Evolutionary conservation across 2,329 filamentous ascomycete genomes (phyloP).

Genomic region (Esteya vermicola): DNA sequence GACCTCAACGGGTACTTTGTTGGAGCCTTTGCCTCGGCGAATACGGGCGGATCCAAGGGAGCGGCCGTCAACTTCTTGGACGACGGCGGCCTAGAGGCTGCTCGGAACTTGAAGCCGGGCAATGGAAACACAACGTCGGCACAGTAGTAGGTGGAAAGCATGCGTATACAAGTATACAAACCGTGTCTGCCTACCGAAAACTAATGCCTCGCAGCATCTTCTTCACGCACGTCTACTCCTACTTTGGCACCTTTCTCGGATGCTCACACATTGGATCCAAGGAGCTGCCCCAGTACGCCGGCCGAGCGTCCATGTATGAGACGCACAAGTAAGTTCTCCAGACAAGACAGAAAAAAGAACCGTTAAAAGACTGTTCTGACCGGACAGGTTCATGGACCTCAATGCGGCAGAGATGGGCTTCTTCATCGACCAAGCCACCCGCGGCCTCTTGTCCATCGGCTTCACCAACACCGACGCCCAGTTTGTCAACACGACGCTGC

Average conservation of each 20-base stretch:
- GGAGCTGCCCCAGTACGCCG: constrained; percentile 3
- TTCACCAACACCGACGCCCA: constrained; percentile 5
- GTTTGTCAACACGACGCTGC: constrained; percentile 6
- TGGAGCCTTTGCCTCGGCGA: constrained; percentile 4
- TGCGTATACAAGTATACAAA: too few relatives aligned
- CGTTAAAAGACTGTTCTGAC: too few relatives aligned
- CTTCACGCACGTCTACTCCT: constrained; percentile 6
- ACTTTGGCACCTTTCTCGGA: constrained; percentile 6
- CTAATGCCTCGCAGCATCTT: constrained; percentile 1
- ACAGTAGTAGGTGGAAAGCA: constrained; percentile 6
- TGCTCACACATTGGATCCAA: constrained; percentile 3
- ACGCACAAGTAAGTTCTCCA: constrained; percentile 5
- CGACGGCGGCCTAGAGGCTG: constrained; percentile 4
- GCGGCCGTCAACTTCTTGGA: constrained; percentile 4
- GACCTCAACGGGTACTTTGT: constrained; percentile 7
- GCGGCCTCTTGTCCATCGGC: constrained; percentile 4
- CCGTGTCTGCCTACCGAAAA: too few relatives aligned
- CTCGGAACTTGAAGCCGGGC: constrained; percentile 2
- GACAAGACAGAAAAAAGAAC: too few relatives aligned
- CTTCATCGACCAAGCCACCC: constrained; percentile 7
- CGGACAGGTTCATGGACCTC: constrained; percentile 6
- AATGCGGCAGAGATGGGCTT: constrained; percentile 5
- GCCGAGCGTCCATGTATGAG: constrained; percentile 7
- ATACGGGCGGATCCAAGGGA: constrained; percentile 1
- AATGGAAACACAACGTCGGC: constrained; percentile 4